A percentile compares a stretch with the other conserved stretches of the same genome.
Evolutionary conservation across 305 asterid genomes (phyloP).

Genomic region (Fraxinus dipetala): DNA sequence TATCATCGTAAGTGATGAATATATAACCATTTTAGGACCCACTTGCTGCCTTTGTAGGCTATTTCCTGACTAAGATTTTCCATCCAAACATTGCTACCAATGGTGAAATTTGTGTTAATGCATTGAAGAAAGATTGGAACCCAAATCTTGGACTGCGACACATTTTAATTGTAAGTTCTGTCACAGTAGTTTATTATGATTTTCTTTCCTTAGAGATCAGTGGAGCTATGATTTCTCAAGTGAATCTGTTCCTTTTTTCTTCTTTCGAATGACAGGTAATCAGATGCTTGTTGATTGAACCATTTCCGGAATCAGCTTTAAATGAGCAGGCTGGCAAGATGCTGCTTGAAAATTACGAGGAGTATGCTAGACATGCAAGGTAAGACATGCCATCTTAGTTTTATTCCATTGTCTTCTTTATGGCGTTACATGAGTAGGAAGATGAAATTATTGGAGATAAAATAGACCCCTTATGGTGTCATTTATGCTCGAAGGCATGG

Average conservation of each 20-base stretch:
- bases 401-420: background rate
- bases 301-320: conserved; percentile 97
- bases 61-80: conserved; percentile 84
- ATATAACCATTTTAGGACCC: background rate
- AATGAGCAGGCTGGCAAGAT: conserved; percentile 98
- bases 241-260: background rate
- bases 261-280: conserved; percentile 55
- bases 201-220: background rate
- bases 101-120: conserved; percentile 96
- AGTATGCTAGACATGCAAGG: conserved; percentile 93
- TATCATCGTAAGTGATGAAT: background rate
- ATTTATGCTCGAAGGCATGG: background rate
- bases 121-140: conserved; percentile 92
- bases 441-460: background rate
- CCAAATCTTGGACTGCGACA: conserved; percentile 90
- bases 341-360: conserved; percentile 89
- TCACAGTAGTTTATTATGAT: background rate
- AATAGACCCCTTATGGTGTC: background rate
- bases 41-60: conserved; percentile 47
- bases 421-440: background rate
- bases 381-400: conserved; percentile 23
- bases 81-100: conserved; percentile 86
- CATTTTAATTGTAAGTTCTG: conserved; percentile 63
- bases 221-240: background rate
- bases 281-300: conserved; percentile 92